Evolutionary conservation across 306 rosid genomes (phyloP), one percentile per base, ranked within the genome.

Genomic region (Citrullus colocynthis): DNA sequence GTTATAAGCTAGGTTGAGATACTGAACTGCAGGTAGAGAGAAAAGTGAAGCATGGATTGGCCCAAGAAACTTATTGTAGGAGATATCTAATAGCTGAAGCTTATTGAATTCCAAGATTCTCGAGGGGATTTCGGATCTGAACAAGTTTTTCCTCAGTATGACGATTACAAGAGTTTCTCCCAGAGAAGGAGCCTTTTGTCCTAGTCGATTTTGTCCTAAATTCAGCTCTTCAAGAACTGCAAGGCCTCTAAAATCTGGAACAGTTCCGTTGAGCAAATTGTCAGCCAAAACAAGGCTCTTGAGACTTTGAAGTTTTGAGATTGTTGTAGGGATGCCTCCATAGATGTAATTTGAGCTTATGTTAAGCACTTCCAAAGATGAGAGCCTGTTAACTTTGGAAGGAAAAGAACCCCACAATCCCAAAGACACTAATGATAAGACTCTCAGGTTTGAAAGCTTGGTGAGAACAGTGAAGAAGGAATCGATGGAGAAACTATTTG

Each of bases 341-440:
- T 74, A 62, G 16, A 94, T 74, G 85, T 82, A 89, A 81, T 92
- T 95, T 48, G 96, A 92, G 85, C 90, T 87, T 6, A 95, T 15
- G 78, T 95, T 90, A 8, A 95, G 78, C 75, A 76, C 83, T 64
- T 92, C 92, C 20, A 95, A 90, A 2, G 87, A 84, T 81, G 81
- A 52, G 7, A 90, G 82, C 79, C 97, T 59, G 20, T 71, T 82
- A 67, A 95, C 84, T 84, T 92, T 89, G 48, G 83, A 74, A 7
- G 98, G 97, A 7, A 95, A 62, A 17, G 91, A 96, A 60, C 98
- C 98, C 97, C 98, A 92, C 67, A 95, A 60, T 28, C 98, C 97
- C 60, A 95, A 62, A 2, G 91, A 92, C 6, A 88, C 91, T 41
- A 95, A 79, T 37, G 92, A 88, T 78, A 95, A 48, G 6, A 82